Conservation (phyloP, 148 eudicot genomes). For the Pouteria glomerata region DNA sequence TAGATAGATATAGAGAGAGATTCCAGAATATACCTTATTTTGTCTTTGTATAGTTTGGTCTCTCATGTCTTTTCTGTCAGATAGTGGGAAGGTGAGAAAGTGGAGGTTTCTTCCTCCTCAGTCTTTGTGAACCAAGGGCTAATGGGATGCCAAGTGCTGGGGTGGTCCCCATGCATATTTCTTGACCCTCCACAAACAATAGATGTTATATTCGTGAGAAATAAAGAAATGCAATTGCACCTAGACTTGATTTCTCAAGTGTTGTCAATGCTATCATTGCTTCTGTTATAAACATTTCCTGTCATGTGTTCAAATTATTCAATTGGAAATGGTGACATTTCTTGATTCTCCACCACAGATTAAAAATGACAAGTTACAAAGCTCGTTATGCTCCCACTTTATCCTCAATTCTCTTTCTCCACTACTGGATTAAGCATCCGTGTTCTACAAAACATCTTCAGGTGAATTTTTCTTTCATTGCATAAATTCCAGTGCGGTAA, state of each 20-base stretch:
- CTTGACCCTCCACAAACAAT: neutral
- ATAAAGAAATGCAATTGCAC: neutral
- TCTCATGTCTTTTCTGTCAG: too few relatives aligned
- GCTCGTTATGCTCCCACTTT: constrained; percentile 85
- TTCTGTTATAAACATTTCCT: neutral
- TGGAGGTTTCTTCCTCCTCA: too few relatives aligned
- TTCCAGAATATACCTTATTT: too few relatives aligned
- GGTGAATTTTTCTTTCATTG: constrained; percentile 30
- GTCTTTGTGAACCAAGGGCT: too few relatives aligned
- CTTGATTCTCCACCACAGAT: constrained; percentile 41
- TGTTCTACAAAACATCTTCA: constrained; percentile 70
- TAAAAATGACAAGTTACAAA: constrained; percentile 70
- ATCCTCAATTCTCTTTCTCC: constrained; percentile 91
- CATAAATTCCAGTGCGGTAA: neutral
- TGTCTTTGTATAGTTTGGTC: too few relatives aligned
- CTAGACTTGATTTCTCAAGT: neutral
- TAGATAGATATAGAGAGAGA: too few relatives aligned
- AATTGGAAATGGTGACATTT: constrained; percentile 15
- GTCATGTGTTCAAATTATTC: neutral
- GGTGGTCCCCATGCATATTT: too few relatives aligned
- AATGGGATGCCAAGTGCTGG: too few relatives aligned
- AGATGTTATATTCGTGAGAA: neutral
- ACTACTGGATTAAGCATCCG: constrained; percentile 95
- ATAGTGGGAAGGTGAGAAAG: too few relatives aligned
- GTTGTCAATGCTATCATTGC: neutral